phyloP scores from a whole-genome alignment of 2,329 filamentous ascomycete species.

The Fusarium burgessii region DNA sequence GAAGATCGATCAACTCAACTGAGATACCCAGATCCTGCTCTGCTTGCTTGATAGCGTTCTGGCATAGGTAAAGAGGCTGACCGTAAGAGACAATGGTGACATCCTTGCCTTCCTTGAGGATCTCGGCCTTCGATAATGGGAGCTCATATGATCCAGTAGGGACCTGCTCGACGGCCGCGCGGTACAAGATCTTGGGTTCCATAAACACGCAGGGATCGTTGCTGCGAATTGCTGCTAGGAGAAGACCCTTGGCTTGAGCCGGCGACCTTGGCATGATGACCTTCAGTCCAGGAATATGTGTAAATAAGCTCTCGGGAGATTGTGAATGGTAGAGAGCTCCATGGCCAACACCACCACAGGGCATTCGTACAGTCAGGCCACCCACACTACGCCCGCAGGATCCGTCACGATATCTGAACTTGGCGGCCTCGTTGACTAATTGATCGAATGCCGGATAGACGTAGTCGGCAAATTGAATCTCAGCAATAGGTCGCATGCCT shows the following conservation, averaged over 20 bases:
- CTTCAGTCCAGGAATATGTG: slow-evolving; percentile 85
- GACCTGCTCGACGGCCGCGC: slow-evolving; percentile 91
- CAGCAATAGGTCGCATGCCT: slow-evolving; percentile 91
- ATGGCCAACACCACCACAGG: slow-evolving; percentile 88
- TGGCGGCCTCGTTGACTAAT: slow-evolving; percentile 92
- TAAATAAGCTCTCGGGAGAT: slow-evolving; percentile 88
- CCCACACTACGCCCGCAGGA: slow-evolving; percentile 71
- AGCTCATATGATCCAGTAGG: slow-evolving; percentile 84
- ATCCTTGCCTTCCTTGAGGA: slow-evolving; percentile 83
- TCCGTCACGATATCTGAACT: slow-evolving; percentile 83
- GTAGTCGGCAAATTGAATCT: slow-evolving; percentile 97
- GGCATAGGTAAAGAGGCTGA: slow-evolving; percentile 87
- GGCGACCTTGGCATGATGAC: slow-evolving; percentile 90
- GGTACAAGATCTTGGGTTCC: slow-evolving; percentile 94
- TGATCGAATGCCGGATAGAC: slow-evolving; percentile 94
- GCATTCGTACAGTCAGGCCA: slow-evolving; percentile 89
- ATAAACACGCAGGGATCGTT: slow-evolving; percentile 93
- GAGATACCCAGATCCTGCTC: slow-evolving; percentile 80
- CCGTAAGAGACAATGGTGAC: slow-evolving; percentile 90
- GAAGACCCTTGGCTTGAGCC: slow-evolving; percentile 86
- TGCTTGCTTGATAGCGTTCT: slow-evolving; percentile 78
- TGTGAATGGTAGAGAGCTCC: slow-evolving; percentile 91
- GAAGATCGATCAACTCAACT: slow-evolving; percentile 87
- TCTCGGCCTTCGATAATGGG: slow-evolving; percentile 85
- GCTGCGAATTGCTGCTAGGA: slow-evolving; percentile 80